A percentile compares a stretch with the other conserved stretches of the same genome.
Conservation (phyloP, 176 grass and related monocot genomes). For the Carex pumila region DNA sequence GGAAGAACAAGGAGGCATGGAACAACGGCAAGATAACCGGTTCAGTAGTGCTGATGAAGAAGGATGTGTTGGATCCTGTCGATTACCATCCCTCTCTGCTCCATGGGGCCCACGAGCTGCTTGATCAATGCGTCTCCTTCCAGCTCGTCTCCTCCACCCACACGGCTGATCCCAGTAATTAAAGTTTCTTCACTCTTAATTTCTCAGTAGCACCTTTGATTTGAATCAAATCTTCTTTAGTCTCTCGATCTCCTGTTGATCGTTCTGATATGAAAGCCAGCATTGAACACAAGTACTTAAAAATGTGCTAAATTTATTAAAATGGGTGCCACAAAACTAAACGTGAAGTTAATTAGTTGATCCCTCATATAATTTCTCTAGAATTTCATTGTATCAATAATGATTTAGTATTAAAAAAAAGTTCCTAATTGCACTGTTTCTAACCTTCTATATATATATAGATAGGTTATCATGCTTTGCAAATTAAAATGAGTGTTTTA, state of each 20-base stretch:
- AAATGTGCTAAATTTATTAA: neutral
- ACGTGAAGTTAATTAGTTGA: neutral
- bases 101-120: conserved; percentile 43
- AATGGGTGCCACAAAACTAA: neutral
- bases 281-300: neutral
- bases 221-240: neutral
- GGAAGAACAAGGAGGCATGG: conserved; percentile 10
- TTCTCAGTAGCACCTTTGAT: neutral
- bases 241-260: too few species aligned
- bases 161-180: conserved; percentile 32
- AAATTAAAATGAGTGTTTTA: too few species aligned
- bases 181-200: neutral
- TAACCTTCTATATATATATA: neutral
- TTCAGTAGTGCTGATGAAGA: conserved; percentile 51
- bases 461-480: too few species aligned
- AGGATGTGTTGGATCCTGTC: conserved; percentile 55
- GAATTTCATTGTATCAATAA: neutral
- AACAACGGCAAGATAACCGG: conserved; percentile 21
- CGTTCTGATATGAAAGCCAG: too few species aligned
- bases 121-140: conserved; percentile 43
- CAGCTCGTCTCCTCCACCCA: conserved; percentile 65
- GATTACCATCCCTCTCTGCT: conserved; percentile 48
- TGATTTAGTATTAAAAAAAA: neutral
- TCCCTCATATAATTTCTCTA: neutral
- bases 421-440: too few species aligned